phyloP scores from a whole-genome alignment of 2,329 filamentous ascomycete genomes.

The Phaeosphaeriaceae sp. region DNA sequence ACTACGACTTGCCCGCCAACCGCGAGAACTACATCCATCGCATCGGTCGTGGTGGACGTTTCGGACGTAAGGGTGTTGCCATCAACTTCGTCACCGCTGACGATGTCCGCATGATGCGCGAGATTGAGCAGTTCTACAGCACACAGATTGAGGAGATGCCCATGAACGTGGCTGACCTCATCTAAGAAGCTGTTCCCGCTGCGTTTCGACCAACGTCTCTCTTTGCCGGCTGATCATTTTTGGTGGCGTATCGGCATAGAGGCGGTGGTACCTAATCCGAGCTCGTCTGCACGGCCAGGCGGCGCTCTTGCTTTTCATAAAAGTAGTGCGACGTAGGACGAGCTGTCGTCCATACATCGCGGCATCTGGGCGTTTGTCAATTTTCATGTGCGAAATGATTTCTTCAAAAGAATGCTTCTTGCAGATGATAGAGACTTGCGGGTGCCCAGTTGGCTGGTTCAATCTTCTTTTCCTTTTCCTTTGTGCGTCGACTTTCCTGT shows the following conservation, averaged over 20 bases:
- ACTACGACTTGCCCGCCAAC: slow-evolving; percentile 99
- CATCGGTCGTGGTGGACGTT: slow-evolving; percentile 99
- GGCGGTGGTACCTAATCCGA: slow-evolving; percentile 41
- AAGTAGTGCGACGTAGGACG: slow-evolving; percentile 43
- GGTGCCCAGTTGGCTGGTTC: slow-evolving; percentile 39
- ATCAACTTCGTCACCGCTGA: slow-evolving; percentile 99
- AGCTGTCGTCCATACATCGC: slow-evolving; percentile 41
- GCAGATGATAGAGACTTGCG: slow-evolving; percentile 45
- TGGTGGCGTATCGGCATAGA: slow-evolving; percentile 33
- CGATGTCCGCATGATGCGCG: slow-evolving; percentile 99
- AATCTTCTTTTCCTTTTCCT: slow-evolving; percentile 44
- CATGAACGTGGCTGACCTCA: slow-evolving; percentile 76
- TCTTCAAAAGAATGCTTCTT: slow-evolving; percentile 44
- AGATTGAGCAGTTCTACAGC: slow-evolving; percentile 99
- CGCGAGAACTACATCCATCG: slow-evolving; percentile 99
- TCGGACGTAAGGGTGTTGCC: slow-evolving; percentile 99
- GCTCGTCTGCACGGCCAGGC: slow-evolving; percentile 41
- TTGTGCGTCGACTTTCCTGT: slow-evolving; percentile 36
- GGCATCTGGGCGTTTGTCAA: slow-evolving; percentile 51
- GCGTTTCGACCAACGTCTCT: slow-evolving; percentile 34
- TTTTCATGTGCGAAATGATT: slow-evolving; percentile 50
- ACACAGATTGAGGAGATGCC: slow-evolving; percentile 99
- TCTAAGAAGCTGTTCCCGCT: slow-evolving; percentile 43
- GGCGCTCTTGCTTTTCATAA: slow-evolving; percentile 39
- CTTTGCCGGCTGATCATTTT: slow-evolving; percentile 29